A percentile compares a stretch with the other conserved stretches of the same genome.
phyloP scores from a whole-genome alignment of 2,329 filamentous ascomycete genomes.

The Claviceps quebecensis region DNA sequence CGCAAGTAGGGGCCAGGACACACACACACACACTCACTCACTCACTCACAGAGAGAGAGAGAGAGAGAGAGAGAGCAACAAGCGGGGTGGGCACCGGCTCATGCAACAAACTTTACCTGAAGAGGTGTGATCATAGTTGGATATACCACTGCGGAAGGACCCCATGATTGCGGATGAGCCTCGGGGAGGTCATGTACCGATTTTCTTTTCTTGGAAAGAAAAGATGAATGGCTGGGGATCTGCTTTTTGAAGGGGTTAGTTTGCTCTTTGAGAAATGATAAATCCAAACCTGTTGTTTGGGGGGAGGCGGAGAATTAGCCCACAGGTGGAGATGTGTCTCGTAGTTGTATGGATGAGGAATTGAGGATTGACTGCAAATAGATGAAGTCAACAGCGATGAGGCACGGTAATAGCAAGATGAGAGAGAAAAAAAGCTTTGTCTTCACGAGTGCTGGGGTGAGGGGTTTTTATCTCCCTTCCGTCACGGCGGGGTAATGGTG shows the following conservation, averaged over 20 bases:
- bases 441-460: background rate
- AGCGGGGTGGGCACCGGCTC: slow-evolving; percentile 42
- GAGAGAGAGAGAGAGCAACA: background rate
- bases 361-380: background rate
- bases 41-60: background rate
- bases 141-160: slow-evolving; percentile 21
- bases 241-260: background rate
- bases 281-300: background rate
- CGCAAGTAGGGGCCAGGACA: background rate
- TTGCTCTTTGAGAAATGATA: too few relatives aligned
- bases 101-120: slow-evolving; percentile 40
- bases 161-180: slow-evolving; percentile 17
- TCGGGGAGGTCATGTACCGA: slow-evolving; percentile 14
- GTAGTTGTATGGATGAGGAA: background rate
- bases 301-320: background rate
- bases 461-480: slow-evolving; percentile 2
- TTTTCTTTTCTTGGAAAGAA: slow-evolving; percentile 1
- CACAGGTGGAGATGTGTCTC: background rate
- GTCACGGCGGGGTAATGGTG: background rate
- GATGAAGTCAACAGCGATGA: background rate
- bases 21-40: too few relatives aligned
- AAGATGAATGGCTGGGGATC: background rate
- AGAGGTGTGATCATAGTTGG: slow-evolving; percentile 21
- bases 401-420: background rate
- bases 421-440: background rate